Evolutionary conservation across 2,329 filamentous ascomycete genomes (phyloP), one percentile per base, ranked within the genome.

Genomic region (Zasmidium cellare): DNA sequence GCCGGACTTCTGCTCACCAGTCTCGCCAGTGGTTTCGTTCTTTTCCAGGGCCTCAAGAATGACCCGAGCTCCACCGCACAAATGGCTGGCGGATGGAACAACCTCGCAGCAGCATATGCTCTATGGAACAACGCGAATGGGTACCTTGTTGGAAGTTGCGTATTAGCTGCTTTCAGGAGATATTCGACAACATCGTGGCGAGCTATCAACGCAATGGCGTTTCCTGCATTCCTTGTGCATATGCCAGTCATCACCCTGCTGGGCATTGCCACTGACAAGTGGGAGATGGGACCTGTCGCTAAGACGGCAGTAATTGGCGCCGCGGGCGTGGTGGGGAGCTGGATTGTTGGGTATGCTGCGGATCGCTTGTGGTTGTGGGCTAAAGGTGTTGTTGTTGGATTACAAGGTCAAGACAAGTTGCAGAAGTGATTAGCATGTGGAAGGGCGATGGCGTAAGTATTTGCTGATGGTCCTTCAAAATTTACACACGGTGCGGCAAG

Each of bases 221-320:
- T 51, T 31, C 20, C 53, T 3, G 53, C 53, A 2, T 56, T 56
- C 35, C 22, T 51, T 3, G 46, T 56, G 2, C 53, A 56, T 25
- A 56, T 56, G 20, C 53, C 53, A 19, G 46, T 56, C 3, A 24
- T 56, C 16, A 56, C 53, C 16, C 19, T 51, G 3, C 16, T 56
- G 9, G 53, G 53, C 11, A 25, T 46, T 23, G 46, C 35, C 2
- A 56, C 53, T 18, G 53, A 56, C 24, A 50, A 25, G 23, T 56
- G 53, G 46, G 19, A 31, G 22, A 24, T 46, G 9, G 38, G 47
- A 7, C 28, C 46, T 9, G 47, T 51, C 14, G 2, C 12, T 9
- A 56, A 56, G 31, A 46, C 53, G n/a, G 47, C 31, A 2, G 31
- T 51, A 9, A 19, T 56, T 25, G 53, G 53, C 35, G 28, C 25